Evolutionary conservation across 352 stramenopile genomes (phyloP).

Genomic region (Plasmopara viticola): DNA sequence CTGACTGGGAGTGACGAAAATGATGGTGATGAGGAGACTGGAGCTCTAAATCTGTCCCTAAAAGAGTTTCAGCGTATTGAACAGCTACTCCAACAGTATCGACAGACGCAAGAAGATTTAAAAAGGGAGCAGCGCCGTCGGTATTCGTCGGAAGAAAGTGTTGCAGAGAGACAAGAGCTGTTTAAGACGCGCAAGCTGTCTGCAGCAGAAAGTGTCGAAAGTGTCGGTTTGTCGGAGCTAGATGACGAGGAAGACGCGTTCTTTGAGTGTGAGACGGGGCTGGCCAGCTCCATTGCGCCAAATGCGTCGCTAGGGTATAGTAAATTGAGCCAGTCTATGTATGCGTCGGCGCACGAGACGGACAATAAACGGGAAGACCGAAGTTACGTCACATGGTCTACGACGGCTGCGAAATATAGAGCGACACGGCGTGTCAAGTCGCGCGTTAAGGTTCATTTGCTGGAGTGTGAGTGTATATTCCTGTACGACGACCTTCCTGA

Average conservation of each 20-base stretch:
- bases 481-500: conserved; percentile 79
- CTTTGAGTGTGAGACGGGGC: conserved; percentile 74
- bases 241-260: conserved; percentile 75
- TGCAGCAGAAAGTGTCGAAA: conserved; percentile 71
- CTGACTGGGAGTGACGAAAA: conserved; percentile 35
- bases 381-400: conserved; percentile 28
- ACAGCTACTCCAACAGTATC: conserved; percentile 72
- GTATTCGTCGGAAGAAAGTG: conserved; percentile 13
- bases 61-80: conserved; percentile 84
- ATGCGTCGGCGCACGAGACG: conserved; percentile 55
- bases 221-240: conserved; percentile 72
- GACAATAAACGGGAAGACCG: conserved; percentile 17
- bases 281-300: conserved; percentile 32
- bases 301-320: conserved; percentile 28
- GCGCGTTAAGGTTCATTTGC: conserved; percentile 69
- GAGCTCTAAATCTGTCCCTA: conserved; percentile 55
- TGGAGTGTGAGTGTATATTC: conserved; percentile 65
- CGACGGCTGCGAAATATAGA: conserved; percentile 28
- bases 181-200: conserved; percentile 49
- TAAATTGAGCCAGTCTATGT: conserved; percentile 77
- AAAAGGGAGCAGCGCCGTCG: conserved; percentile 21
- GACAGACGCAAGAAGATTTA: conserved; percentile 66
- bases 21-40: conserved; percentile 15
- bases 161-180: conserved; percentile 11
- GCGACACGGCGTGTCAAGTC: conserved; percentile 42